Base-by-base conservation (phyloP, 305 asterid genomes). In the Euphrasia arctica region DNA sequence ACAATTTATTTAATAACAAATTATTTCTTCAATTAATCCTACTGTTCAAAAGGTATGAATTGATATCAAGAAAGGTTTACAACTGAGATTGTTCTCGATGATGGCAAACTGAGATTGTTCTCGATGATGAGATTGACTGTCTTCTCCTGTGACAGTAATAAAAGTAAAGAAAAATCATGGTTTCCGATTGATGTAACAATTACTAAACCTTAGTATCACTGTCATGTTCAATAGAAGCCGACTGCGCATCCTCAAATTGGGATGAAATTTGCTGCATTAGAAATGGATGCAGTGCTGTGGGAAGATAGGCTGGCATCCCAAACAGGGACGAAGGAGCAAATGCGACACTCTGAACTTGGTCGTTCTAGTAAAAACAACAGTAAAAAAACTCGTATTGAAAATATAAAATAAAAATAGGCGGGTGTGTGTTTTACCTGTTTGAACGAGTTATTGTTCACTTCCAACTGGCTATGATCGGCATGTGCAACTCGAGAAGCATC, bases 241-340 rank as follows among this genome's bases (percentile, higher is more conserved):
- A 25, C 27, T 25, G 27, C 27, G 27, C 27, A 25, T 25, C 27
- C 2, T 25, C 87, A 63, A 83, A 87, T 65, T 87, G 90, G 36
- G 87, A 73, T 69, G 91, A 83, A 56, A 82, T 78, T 55, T 84
- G 81, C 69, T 87, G 97, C 83, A 89, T 71, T 48, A 89, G 67
- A 76, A 79, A 86, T 56, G 95, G 89, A 78, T 87, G 93, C 79
- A 89, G 34, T 6, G 89, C 87, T 43, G 89, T 82, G 52, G 88
- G 83, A 67, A 84, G 76, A 74, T 77, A 89, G 70, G 89, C 58
- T 36, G 90, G 82, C 83, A 89, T 71, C 73, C 93, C 93, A 71
- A 84, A 72, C 14, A 86, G 65, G 66, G 92, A 81, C 27, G 27
- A 25, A 74, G 90, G 90, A 73, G 90, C 78, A 77, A 80, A 73